phyloP scores from a whole-genome alignment of 169 alveolate species.

The Amoebophrya sp. region DNA sequence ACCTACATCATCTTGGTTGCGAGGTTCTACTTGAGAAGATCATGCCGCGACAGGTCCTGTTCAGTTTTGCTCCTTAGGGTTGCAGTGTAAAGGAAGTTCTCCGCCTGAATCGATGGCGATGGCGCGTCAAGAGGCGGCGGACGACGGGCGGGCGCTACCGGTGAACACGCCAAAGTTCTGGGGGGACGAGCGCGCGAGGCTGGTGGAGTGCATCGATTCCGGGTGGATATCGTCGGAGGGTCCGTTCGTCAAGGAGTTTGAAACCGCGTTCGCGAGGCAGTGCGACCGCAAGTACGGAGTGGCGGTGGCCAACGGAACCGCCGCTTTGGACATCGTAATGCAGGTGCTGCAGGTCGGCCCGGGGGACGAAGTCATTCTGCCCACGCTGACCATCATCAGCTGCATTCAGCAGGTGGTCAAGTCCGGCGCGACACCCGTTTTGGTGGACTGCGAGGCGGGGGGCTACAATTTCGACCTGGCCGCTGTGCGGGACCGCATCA shows the following conservation, averaged over 20 bases:
- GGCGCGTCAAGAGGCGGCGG: neutral
- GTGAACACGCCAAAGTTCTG: neutral
- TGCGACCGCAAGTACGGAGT: neutral
- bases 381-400: neutral
- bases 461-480: neutral
- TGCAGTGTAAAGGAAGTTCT: too few species aligned
- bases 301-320: neutral
- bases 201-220: neutral
- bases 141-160: neutral
- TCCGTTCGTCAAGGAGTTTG: neutral
- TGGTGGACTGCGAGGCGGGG: neutral
- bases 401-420: neutral
- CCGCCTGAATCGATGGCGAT: too few species aligned
- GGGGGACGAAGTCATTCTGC: neutral
- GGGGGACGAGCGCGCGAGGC: neutral
- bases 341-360: neutral
- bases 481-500: neutral
- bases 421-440: neutral
- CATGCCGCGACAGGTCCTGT: too few species aligned
- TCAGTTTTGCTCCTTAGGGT: too few species aligned
- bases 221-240: conserved; percentile 24
- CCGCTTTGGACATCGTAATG: neutral
- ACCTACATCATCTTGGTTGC: too few species aligned
- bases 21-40: too few species aligned
- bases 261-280: neutral